These are phyloP conservation scores for Hypoxylon sp. DNA, from an alignment of 2,329 filamentous ascomycete genomes.

Conservation along the genomic window DNA sequence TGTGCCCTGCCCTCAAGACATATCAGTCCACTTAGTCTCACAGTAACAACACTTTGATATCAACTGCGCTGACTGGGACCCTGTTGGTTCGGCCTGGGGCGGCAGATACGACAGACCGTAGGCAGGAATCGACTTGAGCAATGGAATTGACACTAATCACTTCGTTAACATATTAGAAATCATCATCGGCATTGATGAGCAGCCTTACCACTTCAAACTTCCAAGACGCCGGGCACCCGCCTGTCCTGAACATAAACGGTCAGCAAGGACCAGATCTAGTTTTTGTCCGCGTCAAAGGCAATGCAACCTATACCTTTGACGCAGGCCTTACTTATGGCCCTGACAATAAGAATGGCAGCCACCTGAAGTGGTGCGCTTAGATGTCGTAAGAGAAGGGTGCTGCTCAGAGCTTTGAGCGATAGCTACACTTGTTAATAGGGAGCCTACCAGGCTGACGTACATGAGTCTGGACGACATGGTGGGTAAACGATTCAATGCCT, in stretches of 20 bases:
- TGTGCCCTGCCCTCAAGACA: too few relatives aligned
- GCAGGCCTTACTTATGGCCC: conserved; percentile 13
- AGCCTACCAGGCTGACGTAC: conserved; percentile 18
- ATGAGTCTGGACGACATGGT: conserved; percentile 30
- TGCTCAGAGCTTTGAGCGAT: conserved; percentile 28
- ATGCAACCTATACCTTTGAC: conserved; percentile 14
- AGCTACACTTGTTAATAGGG: conserved; percentile 12
- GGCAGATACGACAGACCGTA: conserved; percentile 17
- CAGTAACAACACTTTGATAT: too few relatives aligned
- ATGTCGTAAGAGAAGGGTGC: conserved; percentile 27
- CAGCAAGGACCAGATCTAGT: conserved; percentile 8
- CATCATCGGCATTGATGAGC: conserved; percentile 15
- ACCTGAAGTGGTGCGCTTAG: conserved; percentile 33
- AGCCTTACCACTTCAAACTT: conserved; percentile 12
- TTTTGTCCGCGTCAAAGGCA: conserved; percentile 1
- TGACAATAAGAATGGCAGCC: conserved; percentile 29
- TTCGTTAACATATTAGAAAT: conserved; percentile 17
- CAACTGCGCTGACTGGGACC: conserved; percentile 17
- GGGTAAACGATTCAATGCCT: conserved; percentile 2
- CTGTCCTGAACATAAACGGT: conserved; percentile 16
- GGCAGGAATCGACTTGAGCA: conserved; percentile 1
- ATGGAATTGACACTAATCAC: conserved; percentile 16
- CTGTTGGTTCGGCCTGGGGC: too few relatives aligned
- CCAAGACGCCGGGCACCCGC: conserved; percentile 10
- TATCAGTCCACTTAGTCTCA: too few relatives aligned